phyloP scores from a whole-genome alignment of 768 basidiomycete genomes.

The Russula ochroleuca region DNA sequence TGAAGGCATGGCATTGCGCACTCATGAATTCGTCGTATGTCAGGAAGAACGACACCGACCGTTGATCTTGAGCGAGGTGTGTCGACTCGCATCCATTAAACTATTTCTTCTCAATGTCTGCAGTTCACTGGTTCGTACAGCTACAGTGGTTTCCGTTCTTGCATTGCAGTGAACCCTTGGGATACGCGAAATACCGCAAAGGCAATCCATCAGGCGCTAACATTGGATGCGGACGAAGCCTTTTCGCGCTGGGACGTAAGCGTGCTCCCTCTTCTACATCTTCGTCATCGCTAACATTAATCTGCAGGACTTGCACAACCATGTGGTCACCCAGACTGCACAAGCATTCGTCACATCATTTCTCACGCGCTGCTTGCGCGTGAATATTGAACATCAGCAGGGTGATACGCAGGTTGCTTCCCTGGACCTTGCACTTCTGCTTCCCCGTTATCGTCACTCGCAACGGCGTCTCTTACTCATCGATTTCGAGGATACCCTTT shows the following conservation, averaged over 20 bases:
- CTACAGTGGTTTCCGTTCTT: conserved; percentile 82
- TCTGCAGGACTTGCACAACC: conserved; percentile 65
- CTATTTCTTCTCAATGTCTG: conserved; percentile 10
- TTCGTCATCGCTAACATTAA: neutral
- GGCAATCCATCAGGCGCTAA: conserved; percentile 72
- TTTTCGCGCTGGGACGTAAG: conserved; percentile 69
- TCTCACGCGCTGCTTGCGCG: conserved; percentile 68
- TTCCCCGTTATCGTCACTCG: conserved; percentile 65
- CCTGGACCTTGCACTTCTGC: conserved; percentile 47
- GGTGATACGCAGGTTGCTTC: conserved; percentile 39
- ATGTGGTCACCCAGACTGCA: conserved; percentile 82
- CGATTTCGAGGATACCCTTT: conserved; percentile 80
- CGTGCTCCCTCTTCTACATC: neutral
- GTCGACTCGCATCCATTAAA: conserved; percentile 25
- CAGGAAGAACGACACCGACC: conserved; percentile 66
- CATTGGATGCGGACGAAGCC: conserved; percentile 73
- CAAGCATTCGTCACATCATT: conserved; percentile 79
- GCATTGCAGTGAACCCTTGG: conserved; percentile 84
- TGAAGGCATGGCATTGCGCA: conserved; percentile 82
- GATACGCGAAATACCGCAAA: conserved; percentile 78
- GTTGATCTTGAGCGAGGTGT: conserved; percentile 73
- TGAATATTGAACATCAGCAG: conserved; percentile 61
- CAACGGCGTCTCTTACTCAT: conserved; percentile 61
- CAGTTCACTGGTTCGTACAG: conserved; percentile 85
- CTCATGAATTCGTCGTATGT: conserved; percentile 83